Base-by-base conservation (phyloP, 345 rosid species). In the Euphorbia peplus region DNA sequence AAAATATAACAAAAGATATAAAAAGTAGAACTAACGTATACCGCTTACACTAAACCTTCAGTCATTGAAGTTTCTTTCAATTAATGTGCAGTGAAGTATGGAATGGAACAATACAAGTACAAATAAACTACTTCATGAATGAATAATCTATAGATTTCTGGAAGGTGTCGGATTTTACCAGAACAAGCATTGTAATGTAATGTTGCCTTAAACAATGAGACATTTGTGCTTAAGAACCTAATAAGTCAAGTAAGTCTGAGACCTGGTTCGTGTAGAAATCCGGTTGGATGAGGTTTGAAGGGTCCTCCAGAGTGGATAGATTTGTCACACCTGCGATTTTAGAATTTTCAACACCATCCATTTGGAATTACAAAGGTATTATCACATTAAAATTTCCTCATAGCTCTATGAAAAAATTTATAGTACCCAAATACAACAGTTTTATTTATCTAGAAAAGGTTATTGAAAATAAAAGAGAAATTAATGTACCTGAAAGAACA, bases 211-310 rank as follows among this genome's bases (percentile, higher is more conserved):
- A 55, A 6, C 14, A 53, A 53, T 22, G 18, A 58, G 14, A 0
- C 29, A 48, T 25, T 51, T 18, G 50, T 50, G 59, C 18, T 46
- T 47, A 60, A 22, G 74, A 68, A 61, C 72, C 88, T 82, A 83
- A 67, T 52, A 86, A 80, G 62, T 77, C 52, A 22, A 71, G 78
- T 64, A 91, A 64, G 69, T 91, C 96, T 28, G 91, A 86, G 44
- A 91, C 81, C 75, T 78, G 64, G 73, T 75, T 67, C 3, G 95
- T 78, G 63, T 89, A 91, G 70, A 84, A 91, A 73, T 93, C 97
- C 58, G 98, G 97, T 62, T 78, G 83, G 67, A 87, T 81, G 54
- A 61, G 75, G 82, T 85, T 89, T 7, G 83, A 64, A 14, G 89
- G 79, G 58, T 80, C 82, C 54, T 79, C 80, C 30, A 89, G 93